Evolutionary conservation across 2,329 filamentous ascomycete genomes (phyloP), one percentile per base, ranked within the genome.

Genomic region (Nannizziopsis arthrosporioides): DNA sequence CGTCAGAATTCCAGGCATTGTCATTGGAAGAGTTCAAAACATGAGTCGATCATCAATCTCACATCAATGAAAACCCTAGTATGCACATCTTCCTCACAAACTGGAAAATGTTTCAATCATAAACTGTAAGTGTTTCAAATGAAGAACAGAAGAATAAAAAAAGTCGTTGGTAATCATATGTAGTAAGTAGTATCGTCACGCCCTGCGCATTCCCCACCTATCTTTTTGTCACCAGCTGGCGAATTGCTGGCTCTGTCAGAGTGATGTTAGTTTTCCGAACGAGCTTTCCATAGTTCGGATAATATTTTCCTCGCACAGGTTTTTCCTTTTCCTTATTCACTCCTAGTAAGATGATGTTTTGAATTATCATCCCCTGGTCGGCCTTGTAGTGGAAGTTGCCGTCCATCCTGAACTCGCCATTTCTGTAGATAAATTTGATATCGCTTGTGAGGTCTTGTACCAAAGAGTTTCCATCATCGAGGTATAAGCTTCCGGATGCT

Each of bases 381-480:
- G 46, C 39, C 9, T 54, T 42, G 14, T 44, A 32, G 22, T 52
- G 50, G 27, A 56, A 53, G 3, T 48, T 45, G 1, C 55, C 54
- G 8, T 50, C 31, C 19, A 50, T 37, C 10, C 44, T 44, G 31
- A 53, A 68, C 50, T 57, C 54, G 30, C 74, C 73, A 1, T 70
- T 61, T 43, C 71, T 64, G 58, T 76, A 86, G 4, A 55, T 55
- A 55, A 86, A 82, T 7, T 64, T 62, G 49, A 85, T 70, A 41
- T 74, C 66, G 15, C 71, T 77, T 17, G 69, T 74, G 1, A 57
- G 61, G 2, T 65, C 53, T 63, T 84, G 84, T 50, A 76, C 67
- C 43, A 89, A 56, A 19, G 75, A 80, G 50, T 80, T 78, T 7
- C 86, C 86, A 52, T 93, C 85, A 55, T 92, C 86, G 4, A 92